These are phyloP conservation scores for Wickerhamomyces canadensis DNA, from an alignment of 805 yeast genomes.

Conservation along the genomic window DNA sequence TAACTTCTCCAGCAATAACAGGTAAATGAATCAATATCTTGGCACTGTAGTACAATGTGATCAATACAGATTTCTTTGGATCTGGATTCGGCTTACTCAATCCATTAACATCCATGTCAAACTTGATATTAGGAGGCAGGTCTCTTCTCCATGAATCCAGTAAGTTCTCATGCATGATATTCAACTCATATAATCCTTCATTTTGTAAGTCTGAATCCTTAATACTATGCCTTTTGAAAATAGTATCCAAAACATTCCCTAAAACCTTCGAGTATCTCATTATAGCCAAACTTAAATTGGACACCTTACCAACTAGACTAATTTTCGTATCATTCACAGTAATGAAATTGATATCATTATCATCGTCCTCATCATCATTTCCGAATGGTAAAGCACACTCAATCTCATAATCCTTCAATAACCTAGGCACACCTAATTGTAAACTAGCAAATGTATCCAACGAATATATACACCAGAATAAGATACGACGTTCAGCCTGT, in stretches of 20 bases:
- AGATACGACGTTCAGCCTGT: slow-evolving; percentile 75
- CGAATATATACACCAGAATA: slow-evolving; percentile 80
- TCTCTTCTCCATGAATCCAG: slow-evolving; percentile 77
- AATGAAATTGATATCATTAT: slow-evolving; percentile 47
- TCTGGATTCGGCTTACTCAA: slow-evolving; percentile 26
- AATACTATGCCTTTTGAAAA: slow-evolving; percentile 48
- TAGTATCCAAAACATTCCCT: slow-evolving; percentile 66
- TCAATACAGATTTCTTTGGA: slow-evolving; percentile 41
- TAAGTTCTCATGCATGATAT: slow-evolving; percentile 51
- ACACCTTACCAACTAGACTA: slow-evolving; percentile 65
- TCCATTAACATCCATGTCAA: slow-evolving; percentile 61
- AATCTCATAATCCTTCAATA: slow-evolving; percentile 73
- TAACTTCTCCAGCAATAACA: slow-evolving; percentile 36
- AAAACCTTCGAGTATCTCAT: slow-evolving; percentile 69
- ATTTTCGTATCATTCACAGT: slow-evolving; percentile 54
- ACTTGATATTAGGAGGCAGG: slow-evolving; percentile 53
- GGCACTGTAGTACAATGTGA: slow-evolving; percentile 58
- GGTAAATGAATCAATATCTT: slow-evolving; percentile 62
- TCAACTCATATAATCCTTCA: slow-evolving; percentile 24
- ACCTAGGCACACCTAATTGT: slow-evolving; percentile 76
- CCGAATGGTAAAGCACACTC: slow-evolving; percentile 81
- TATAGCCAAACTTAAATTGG: slow-evolving; percentile 54
- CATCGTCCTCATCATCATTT: slow-evolving; percentile 35
- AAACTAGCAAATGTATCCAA: slow-evolving; percentile 72
- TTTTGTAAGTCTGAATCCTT: slow-evolving; percentile 4